Percentiles rank a stretch among this genome's conserved stretches.
Evolutionary conservation across 176 grass and related monocot genomes (phyloP).

Genomic region (Pontederia paniculata): DNA sequence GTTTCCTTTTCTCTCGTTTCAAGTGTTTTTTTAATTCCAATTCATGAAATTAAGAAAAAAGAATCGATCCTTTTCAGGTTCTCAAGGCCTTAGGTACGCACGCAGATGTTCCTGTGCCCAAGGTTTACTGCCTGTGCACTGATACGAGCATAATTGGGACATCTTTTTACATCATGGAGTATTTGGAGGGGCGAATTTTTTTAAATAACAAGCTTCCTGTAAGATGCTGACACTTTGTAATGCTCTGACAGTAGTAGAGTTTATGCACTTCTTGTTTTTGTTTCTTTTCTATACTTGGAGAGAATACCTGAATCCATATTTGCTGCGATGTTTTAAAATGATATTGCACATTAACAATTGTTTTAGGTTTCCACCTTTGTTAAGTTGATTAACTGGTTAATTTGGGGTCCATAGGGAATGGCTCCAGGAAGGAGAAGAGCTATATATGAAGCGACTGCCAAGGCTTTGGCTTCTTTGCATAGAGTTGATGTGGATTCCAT

Average conservation of each 20-base stretch:
- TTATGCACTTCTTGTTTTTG: no score
- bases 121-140: conserved; percentile 75
- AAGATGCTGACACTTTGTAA: conserved; percentile 6
- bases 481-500: conserved; percentile 52
- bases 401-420: conserved; percentile 30
- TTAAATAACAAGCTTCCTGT: conserved; percentile 45
- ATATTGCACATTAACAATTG: background rate
- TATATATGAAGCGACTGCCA: conserved; percentile 52
- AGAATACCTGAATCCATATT: no score
- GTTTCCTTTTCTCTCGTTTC: background rate
- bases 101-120: conserved; percentile 82
- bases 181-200: conserved; percentile 75
- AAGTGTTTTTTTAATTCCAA: background rate
- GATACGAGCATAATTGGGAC: conserved; percentile 78
- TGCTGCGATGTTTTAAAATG: background rate
- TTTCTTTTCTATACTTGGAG: no score
- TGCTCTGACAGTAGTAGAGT: background rate
- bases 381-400: conserved; percentile 7
- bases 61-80: conserved; percentile 36
- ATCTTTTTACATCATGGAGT: conserved; percentile 91
- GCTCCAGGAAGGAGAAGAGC: conserved; percentile 38
- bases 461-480: conserved; percentile 72
- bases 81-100: conserved; percentile 56
- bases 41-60: background rate
- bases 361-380: background rate